Conservation (phyloP, 208 protist species). For the Hexamita inflata region DNA sequence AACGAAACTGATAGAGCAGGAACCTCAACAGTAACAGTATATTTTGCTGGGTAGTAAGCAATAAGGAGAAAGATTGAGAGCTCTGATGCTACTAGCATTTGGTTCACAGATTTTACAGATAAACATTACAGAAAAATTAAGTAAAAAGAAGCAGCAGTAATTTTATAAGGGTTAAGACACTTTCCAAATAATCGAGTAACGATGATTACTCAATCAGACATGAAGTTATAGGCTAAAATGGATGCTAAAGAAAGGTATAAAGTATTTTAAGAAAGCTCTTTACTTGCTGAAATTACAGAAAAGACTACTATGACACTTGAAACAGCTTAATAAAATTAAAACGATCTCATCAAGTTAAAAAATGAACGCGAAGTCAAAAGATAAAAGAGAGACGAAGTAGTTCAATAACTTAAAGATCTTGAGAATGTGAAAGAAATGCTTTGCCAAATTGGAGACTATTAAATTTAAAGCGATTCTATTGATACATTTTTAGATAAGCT, state of each 20-base stretch:
- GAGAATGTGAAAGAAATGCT: no score
- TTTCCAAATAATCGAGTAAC: not conserved
- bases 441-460: no score
- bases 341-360: no score
- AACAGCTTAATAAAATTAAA: no score
- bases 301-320: no score
- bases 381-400: no score
- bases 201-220: not conserved
- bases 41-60: not conserved
- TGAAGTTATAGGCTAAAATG: not conserved
- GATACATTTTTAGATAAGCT: no score
- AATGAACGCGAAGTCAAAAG: no score
- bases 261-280: not conserved
- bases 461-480: no score
- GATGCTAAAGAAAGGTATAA: not conserved
- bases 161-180: not conserved
- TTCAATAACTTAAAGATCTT: no score
- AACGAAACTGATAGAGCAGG: not conserved
- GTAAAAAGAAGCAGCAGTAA: no score
- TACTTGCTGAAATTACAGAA: not conserved
- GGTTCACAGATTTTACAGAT: not conserved
- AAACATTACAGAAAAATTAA: no score
- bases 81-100: not conserved
- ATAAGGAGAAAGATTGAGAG: not conserved
- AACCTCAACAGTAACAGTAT: not conserved